A percentile compares a stretch with the other conserved stretches of the same genome.
These are phyloP conservation scores for Saccharomycopsis crataegensis DNA, from an alignment of 1,139 yeast species.

Conservation along the genomic window DNA sequence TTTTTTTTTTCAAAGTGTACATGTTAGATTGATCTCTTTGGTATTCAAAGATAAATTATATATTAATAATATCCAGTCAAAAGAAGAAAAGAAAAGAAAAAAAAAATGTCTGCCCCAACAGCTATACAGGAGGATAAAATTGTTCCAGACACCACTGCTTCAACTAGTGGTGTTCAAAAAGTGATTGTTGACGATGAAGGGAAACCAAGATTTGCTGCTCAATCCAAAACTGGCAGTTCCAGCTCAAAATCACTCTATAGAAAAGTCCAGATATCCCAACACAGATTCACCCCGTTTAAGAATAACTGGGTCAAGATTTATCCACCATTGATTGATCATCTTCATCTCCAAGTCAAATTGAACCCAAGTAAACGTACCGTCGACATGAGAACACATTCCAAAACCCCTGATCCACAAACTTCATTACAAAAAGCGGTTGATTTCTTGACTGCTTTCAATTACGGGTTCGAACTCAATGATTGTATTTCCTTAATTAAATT, in stretches of 20 bases:
- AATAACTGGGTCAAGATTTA: conserved; percentile 88
- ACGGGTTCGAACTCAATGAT: conserved; percentile 95
- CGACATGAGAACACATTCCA: conserved; percentile 73
- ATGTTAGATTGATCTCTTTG: not conserved
- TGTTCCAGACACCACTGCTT: not conserved
- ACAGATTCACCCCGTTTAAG: conserved; percentile 89
- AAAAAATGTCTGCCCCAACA: conserved; percentile 18
- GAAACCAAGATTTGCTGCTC: conserved; percentile 80
- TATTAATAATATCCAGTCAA: not conserved
- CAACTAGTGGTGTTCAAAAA: conserved; percentile 7
- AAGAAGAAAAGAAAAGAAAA: too few species aligned
- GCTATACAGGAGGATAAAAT: not conserved
- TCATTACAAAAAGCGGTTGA: conserved; percentile 98
- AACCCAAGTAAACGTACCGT: conserved; percentile 78
- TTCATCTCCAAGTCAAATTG: conserved; percentile 94
- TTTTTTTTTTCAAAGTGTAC: not conserved
- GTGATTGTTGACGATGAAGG: conserved; percentile 75
- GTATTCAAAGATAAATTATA: not conserved
- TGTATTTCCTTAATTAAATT: conserved; percentile 89
- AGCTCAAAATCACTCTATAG: conserved; percentile 48
- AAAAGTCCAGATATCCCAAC: conserved; percentile 93
- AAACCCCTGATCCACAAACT: conserved; percentile 79
- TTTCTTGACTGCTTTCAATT: conserved; percentile 86
- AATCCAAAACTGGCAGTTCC: conserved; percentile 65
- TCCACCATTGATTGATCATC: conserved; percentile 91